phyloP scores from a whole-genome alignment of 2,329 filamentous ascomycete species.

The Fusarium drepaniforme region DNA sequence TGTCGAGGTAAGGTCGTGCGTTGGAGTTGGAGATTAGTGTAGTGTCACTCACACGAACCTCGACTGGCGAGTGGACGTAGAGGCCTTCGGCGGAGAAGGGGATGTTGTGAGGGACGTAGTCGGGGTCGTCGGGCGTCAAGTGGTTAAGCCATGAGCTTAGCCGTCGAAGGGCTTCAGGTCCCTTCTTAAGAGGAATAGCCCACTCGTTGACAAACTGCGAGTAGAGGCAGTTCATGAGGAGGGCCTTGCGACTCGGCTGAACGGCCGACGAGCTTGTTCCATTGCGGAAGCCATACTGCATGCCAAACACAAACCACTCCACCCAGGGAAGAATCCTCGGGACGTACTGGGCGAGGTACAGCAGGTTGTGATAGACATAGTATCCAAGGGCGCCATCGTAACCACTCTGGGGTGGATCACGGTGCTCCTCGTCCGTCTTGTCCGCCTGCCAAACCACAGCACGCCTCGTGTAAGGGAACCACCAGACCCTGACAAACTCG shows the following conservation, averaged over 20 bases:
- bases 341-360: conserved; percentile 82
- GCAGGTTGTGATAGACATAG: conserved; percentile 90
- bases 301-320: conserved; percentile 96
- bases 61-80: conserved; percentile 90
- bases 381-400: conserved; percentile 88
- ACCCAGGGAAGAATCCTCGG: conserved; percentile 87
- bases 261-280: conserved; percentile 78
- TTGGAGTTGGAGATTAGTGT: conserved; percentile 50
- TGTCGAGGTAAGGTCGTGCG: conserved; percentile 71
- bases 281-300: conserved; percentile 93
- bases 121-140: conserved; percentile 70
- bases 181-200: conserved; percentile 88
- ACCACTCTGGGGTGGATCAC: conserved; percentile 75
- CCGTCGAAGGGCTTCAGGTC: conserved; percentile 86
- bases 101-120: conserved; percentile 75
- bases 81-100: conserved; percentile 84
- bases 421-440: conserved; percentile 73
- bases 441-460: conserved; percentile 93
- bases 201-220: conserved; percentile 99
- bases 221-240: conserved; percentile 97
- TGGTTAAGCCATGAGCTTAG: conserved; percentile 87
- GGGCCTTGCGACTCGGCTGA: conserved; percentile 81
- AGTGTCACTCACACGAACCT: conserved; percentile 88
- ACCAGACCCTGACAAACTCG: conserved; percentile 96
- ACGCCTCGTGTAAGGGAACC: conserved; percentile 92